These are phyloP conservation scores for Viola pubescens DNA, from an alignment of 441 rosid species.

Conservation along the genomic window DNA sequence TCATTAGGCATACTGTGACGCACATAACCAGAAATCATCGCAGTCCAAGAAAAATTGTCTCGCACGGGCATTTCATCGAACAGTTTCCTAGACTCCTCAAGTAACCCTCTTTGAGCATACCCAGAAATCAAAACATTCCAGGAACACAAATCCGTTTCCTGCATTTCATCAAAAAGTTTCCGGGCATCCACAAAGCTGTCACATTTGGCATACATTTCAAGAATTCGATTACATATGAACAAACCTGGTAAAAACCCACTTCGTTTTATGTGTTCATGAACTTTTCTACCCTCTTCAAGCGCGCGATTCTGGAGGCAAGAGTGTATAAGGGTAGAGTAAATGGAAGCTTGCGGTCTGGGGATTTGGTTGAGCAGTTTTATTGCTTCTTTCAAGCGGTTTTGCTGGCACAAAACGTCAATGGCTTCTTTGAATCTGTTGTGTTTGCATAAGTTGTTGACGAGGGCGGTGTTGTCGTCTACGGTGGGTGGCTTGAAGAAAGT, in stretches of 20 bases:
- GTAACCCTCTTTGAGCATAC: slow-evolving; percentile 17
- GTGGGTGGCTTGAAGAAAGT: not conserved
- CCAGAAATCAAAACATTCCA: slow-evolving; percentile 35
- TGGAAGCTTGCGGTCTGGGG: slow-evolving; percentile 18
- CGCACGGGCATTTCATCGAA: slow-evolving; percentile 27
- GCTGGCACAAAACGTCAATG: not conserved
- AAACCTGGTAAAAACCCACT: slow-evolving; percentile 16
- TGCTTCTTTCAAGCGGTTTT: slow-evolving; percentile 1
- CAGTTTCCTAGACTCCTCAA: slow-evolving; percentile 4
- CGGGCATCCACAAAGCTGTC: slow-evolving; percentile 15
- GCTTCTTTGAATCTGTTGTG: not conserved
- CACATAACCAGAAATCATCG: slow-evolving; percentile 25
- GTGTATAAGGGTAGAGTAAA: slow-evolving; percentile 24
- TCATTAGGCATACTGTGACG: slow-evolving; percentile 9
- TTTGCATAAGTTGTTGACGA: not conserved
- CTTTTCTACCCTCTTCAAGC: slow-evolving; percentile 15
- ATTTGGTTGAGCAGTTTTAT: slow-evolving; percentile 20
- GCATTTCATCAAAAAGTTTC: slow-evolving; percentile 14
- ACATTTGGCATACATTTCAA: slow-evolving; percentile 16
- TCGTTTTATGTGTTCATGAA: slow-evolving; percentile 21
- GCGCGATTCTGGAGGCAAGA: slow-evolving; percentile 18
- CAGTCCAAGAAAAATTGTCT: slow-evolving; percentile 32
- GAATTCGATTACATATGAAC: slow-evolving; percentile 10
- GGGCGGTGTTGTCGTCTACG: not conserved
- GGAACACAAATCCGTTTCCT: slow-evolving; percentile 24